These are phyloP conservation scores for Larix kaempferi DNA, from an alignment of 75 land plant species.

Conservation along the genomic window DNA sequence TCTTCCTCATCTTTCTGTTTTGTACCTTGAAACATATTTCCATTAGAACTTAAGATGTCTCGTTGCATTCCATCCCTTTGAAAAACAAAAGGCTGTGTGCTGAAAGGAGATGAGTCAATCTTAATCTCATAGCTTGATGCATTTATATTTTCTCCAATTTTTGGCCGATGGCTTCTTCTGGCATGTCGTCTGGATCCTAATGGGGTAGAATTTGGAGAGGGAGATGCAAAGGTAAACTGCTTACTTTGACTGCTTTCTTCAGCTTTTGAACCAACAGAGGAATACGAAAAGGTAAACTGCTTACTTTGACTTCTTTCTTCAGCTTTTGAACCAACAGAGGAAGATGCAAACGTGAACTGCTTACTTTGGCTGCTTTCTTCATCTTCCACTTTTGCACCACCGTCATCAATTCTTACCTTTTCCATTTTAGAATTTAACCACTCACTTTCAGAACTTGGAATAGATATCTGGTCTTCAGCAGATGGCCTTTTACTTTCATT, in stretches of 20 bases:
- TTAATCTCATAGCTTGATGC: constrained; percentile 4
- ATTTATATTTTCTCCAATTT: constrained; percentile 25
- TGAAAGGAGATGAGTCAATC: not conserved
- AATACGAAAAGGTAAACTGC: constrained; percentile 58
- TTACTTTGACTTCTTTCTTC: constrained; percentile 16
- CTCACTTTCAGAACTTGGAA: constrained; percentile 21
- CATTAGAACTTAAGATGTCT: not conserved
- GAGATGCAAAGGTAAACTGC: constrained; percentile 59
- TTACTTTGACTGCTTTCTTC: constrained; percentile 15
- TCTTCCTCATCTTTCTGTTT: not conserved
- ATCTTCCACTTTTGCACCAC: constrained; percentile 14
- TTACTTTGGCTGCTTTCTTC: constrained; percentile 16
- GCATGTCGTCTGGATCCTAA: constrained; percentile 22
- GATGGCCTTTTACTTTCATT: not conserved
- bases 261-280: constrained; percentile 6
- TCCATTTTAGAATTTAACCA: constrained; percentile 18
- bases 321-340: constrained; percentile 6
- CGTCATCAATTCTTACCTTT: constrained; percentile 21
- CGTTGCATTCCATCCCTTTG: constrained; percentile 9
- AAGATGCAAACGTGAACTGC: constrained; percentile 58
- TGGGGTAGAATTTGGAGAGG: constrained; percentile 24
- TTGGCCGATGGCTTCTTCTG: constrained; percentile 34
- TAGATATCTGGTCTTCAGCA: constrained; percentile 5
- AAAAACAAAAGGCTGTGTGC: constrained; percentile 12
- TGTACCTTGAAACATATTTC: not conserved